phyloP scores from a whole-genome alignment of 2,329 filamentous ascomycete genomes.

The Pyrenophora tritici-repentis region DNA sequence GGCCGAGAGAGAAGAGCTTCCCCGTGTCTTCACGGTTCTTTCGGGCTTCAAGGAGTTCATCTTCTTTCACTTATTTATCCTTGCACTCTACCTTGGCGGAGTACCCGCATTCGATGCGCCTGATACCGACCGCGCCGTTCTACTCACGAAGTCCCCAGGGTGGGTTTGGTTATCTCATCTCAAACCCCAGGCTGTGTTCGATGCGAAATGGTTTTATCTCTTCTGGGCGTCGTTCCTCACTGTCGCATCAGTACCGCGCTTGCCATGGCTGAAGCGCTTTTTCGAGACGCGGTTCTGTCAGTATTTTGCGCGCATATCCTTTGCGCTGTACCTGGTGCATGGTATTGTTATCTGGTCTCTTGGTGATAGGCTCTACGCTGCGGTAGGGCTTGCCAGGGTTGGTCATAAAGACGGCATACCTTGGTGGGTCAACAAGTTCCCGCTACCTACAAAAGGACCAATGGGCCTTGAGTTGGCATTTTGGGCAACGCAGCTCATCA shows the following conservation, averaged over 20 bases:
- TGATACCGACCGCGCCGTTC: conserved; percentile 47
- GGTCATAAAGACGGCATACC: conserved; percentile 58
- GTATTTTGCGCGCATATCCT: conserved; percentile 63
- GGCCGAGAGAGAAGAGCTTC: conserved; percentile 32
- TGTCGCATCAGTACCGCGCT: conserved; percentile 61
- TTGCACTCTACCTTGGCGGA: conserved; percentile 63
- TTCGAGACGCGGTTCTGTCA: conserved; percentile 58
- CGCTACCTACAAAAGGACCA: conserved; percentile 61
- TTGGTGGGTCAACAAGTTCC: conserved; percentile 62
- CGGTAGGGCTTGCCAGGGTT: conserved; percentile 60
- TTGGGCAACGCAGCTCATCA: conserved; percentile 62
- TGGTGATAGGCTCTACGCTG: conserved; percentile 65
- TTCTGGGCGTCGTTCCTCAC: conserved; percentile 65
- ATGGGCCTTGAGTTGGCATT: conserved; percentile 63
- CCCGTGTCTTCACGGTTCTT: conserved; percentile 56
- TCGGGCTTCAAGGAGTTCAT: conserved; percentile 56
- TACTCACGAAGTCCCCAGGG: conserved; percentile 60
- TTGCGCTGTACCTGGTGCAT: conserved; percentile 64
- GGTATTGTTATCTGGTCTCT: conserved; percentile 54
- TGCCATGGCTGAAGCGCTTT: conserved; percentile 55
- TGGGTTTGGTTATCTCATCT: conserved; percentile 66
- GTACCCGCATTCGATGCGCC: conserved; percentile 58
- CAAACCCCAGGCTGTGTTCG: conserved; percentile 68
- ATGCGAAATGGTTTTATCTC: conserved; percentile 71
- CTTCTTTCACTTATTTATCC: conserved; percentile 50